phyloP scores from a whole-genome alignment of 495 filamentous ascomycete species.

The Penicillium canariense region DNA sequence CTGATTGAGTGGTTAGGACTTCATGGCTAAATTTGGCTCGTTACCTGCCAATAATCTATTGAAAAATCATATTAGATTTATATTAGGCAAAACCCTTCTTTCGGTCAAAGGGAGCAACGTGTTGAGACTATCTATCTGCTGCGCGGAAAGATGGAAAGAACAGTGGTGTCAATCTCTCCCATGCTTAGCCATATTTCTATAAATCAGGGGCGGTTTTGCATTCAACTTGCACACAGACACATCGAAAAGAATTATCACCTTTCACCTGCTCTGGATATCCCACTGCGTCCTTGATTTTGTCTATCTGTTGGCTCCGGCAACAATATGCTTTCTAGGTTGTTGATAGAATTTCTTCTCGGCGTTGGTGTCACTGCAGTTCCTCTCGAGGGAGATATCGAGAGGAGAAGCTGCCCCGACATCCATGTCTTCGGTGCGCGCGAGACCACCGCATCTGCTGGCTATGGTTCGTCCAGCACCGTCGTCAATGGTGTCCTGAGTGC shows the following conservation, averaged over 20 bases:
- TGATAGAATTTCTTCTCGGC: conserved; percentile 15
- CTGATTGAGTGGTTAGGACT: neutral
- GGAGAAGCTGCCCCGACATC: conserved; percentile 45
- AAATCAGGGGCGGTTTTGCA: too few species aligned
- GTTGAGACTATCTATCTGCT: neutral
- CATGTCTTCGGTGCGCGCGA: conserved; percentile 66
- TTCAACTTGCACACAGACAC: neutral
- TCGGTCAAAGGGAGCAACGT: neutral
- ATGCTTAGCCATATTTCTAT: neutral
- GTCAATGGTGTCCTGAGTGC: conserved; percentile 48
- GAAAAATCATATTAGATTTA: neutral
- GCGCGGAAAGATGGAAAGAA: conserved; percentile 1
- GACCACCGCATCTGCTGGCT: conserved; percentile 56
- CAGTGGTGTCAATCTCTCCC: neutral
- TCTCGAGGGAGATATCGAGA: conserved; percentile 15
- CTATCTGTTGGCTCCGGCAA: neutral
- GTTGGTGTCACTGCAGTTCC: conserved; percentile 20
- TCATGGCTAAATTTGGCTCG: neutral
- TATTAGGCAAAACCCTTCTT: neutral
- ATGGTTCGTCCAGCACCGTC: conserved; percentile 49
- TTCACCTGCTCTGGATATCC: neutral
- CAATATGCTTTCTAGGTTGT: conserved; percentile 12
- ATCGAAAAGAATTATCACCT: neutral
- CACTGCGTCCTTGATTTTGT: neutral
- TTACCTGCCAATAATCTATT: neutral